A percentile compares a stretch with the other conserved stretches of the same genome.
Conservation (phyloP, 2,329 filamentous ascomycete genomes). For the Arthrinium phaeospermum region DNA sequence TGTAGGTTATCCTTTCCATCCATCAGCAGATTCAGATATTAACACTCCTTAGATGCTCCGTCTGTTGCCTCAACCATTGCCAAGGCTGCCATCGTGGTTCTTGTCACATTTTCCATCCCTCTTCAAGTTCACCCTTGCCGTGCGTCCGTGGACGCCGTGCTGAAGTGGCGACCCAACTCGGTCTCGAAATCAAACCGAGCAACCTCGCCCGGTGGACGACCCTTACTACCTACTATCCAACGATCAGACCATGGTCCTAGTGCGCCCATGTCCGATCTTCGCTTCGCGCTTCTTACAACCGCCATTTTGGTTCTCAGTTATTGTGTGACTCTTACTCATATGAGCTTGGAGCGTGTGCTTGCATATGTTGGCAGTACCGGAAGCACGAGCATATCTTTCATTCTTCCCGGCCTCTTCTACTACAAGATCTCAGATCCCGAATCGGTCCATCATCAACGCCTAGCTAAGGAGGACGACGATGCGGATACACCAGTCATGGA, state of each 20-base stretch:
- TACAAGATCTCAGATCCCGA: slow-evolving; percentile 97
- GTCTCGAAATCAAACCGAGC: slow-evolving; percentile 44
- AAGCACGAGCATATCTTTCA: slow-evolving; percentile 95
- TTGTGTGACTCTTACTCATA: slow-evolving; percentile 87
- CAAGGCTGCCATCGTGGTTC: slow-evolving; percentile 91
- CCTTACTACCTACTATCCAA: slow-evolving; percentile 47
- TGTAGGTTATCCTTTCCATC: slow-evolving; percentile 58
- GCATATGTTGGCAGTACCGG: slow-evolving; percentile 96
- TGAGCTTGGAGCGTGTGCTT: slow-evolving; percentile 85
- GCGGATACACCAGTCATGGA: slow-evolving; percentile 59
- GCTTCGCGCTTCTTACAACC: slow-evolving; percentile 90
- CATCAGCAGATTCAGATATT: not conserved
- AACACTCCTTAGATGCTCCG: slow-evolving; percentile 59
- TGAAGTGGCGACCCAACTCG: slow-evolving; percentile 81
- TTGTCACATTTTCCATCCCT: slow-evolving; percentile 96
- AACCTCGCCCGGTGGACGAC: slow-evolving; percentile 48
- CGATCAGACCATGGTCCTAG: slow-evolving; percentile 58
- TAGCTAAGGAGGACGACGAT: slow-evolving; percentile 91
- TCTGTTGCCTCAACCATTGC: slow-evolving; percentile 88
- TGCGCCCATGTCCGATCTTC: slow-evolving; percentile 78
- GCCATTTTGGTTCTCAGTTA: slow-evolving; percentile 85
- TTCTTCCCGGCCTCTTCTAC: slow-evolving; percentile 94
- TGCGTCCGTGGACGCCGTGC: slow-evolving; percentile 91
- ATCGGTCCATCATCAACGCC: slow-evolving; percentile 81
- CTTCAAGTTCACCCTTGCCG: slow-evolving; percentile 95